Evolutionary conservation across 768 basidiomycete genomes (phyloP), one percentile per base, ranked within the genome.

Genomic region (Pleurotus giganteus): DNA sequence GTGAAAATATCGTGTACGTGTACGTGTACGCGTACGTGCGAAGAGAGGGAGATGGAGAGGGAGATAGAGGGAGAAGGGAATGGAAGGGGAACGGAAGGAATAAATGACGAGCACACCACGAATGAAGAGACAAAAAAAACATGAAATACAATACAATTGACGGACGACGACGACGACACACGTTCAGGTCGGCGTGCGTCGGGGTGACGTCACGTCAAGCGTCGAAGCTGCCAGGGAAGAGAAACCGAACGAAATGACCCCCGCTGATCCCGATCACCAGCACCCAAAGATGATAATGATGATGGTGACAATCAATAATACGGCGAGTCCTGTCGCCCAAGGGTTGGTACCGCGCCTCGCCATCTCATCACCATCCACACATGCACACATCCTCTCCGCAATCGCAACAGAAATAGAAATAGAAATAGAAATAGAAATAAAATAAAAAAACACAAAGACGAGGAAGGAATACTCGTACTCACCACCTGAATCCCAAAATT

Each of bases 401-500:
- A n/a, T n/a, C n/a, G n/a, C n/a, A n/a, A 9, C 46, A 39, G 37
- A 9, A 23, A 37, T 32, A 37, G 2, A 19, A 55, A 31, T 49
- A 49, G 34, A 55, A 28, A 5, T 37, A 41, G 51, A 34, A 45
- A 43, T 43, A 23, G 42, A 55, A 37, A 36, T 36, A 44, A 54
- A 46, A 36, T 34, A 49, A 41, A 34, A 46, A 24, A 15, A 41
- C 31, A 56, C 39, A 54, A 45, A 58, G 41, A n/a, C 13, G 39
- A 43, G 42, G 7, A 19, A 41, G 50, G 58, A 54, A 45, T 23
- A 37, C 51, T 56, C 37, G 45, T 17, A 84, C 90, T 76, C 65
- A 92, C 88, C 60, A 89, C 83, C 69, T 95, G 94, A 56, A 93
- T 88, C 26, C 90, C 89, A 67, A 95, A 94, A 73, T 95, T 93